Base-by-base conservation (phyloP, 305 asterid species). In the Fraxinus greggii region DNA sequence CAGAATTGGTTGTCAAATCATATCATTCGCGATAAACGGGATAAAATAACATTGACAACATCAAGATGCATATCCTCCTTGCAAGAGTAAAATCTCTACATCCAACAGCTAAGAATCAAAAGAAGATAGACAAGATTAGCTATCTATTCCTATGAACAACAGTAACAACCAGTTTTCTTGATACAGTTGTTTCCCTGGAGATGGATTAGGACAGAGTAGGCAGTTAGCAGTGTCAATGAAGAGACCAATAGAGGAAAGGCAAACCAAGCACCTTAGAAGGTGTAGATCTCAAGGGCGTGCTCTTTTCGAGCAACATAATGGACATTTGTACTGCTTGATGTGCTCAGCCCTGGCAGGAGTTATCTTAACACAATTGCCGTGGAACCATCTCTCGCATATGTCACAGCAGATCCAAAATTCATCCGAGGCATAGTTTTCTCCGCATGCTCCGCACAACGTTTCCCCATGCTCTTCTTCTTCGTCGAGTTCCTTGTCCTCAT, bases 271-370 rank as follows among this genome's bases (percentile, higher is more conserved):
- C 23, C 83, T 75, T 76, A 17, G n/a, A 51, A 15, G 61, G 61
- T 78, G 63, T 59, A 32, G 56, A 28, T 17, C 61, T 83, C 81
- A 86, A 65, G 87, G 88, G 33, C 89, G 90, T 31, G 85, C 85
- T 79, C 89, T 86, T 87, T 90, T 88, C 83, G 86, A 88, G 72
- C 83, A 81, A 42, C 93, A 90, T 5, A 88, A 78, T 15, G 93
- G 93, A 86, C 93, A 90, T 82, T 90, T 90, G 90, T 90, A 90
- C 78, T 88, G 93, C 89, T 90, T 88, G 87, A 90, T 90, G 88
- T 88, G 90, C 83, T 90, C 90, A 9, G 93, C 93, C 75, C 87
- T 81, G 17, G 91, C 93, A 17, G 91, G 93, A 26, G 93, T 90
- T 48, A 90, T 88, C 88, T 90, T 90, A 1, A 90, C 93, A 19